Conservation (phyloP, 305 asterid species). For the Andrographis paniculata region DNA sequence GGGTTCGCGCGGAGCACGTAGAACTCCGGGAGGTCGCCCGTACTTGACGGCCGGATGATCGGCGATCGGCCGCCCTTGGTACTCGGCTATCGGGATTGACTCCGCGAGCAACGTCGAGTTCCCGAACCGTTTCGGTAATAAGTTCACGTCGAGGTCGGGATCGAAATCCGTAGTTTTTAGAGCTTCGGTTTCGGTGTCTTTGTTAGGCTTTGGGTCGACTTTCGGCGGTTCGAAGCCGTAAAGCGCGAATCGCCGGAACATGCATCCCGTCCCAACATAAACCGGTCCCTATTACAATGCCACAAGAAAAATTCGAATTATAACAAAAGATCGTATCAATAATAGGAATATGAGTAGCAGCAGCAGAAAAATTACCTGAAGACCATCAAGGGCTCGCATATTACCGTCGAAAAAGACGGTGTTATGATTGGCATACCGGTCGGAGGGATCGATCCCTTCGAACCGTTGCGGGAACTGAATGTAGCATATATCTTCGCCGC, state of each 20-base stretch:
- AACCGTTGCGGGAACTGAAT: constrained; percentile 75
- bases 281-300: too few species aligned
- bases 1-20: constrained; percentile 50
- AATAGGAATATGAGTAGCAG: too few species aligned
- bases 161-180: constrained; percentile 53
- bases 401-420: constrained; percentile 70
- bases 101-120: constrained; percentile 53
- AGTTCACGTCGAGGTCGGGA: constrained; percentile 49
- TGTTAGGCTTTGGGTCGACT: constrained; percentile 16
- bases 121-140: constrained; percentile 58
- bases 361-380: too few species aligned
- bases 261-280: constrained; percentile 73
- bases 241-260: constrained; percentile 55
- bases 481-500: constrained; percentile 68
- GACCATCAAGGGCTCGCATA: constrained; percentile 72
- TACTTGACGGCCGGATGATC: constrained; percentile 73
- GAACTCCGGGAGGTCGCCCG: constrained; percentile 70
- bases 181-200: constrained; percentile 46
- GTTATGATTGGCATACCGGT: constrained; percentile 63
- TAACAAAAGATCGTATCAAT: too few species aligned
- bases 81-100: constrained; percentile 74
- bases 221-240: constrained; percentile 73
- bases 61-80: constrained; percentile 68
- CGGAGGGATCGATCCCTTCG: constrained; percentile 71
- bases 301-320: too few species aligned